These are phyloP conservation scores for Diaporthe destruens DNA, from an alignment of 2,329 filamentous ascomycete genomes.

Conservation along the genomic window DNA sequence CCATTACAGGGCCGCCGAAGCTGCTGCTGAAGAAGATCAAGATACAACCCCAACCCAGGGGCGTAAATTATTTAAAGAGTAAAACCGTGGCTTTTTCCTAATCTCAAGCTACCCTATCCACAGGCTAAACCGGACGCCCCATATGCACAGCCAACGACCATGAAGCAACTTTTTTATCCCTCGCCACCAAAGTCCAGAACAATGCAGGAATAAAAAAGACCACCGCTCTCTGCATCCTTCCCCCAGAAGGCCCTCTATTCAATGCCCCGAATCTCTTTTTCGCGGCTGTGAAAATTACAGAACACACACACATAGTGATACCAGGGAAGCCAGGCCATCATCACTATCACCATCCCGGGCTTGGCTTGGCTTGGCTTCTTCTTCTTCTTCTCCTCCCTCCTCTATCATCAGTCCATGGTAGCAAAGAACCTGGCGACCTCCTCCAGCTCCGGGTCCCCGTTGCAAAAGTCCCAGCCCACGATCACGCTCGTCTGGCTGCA, in stretches of 20 bases:
- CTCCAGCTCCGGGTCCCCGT: constrained; percentile 83
- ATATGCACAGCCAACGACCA: neutral
- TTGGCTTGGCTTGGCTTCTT: no score
- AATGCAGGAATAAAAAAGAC: neutral
- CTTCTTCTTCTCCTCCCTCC: no score
- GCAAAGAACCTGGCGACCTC: constrained; percentile 84
- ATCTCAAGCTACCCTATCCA: neutral
- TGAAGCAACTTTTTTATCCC: neutral
- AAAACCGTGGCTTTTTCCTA: neutral
- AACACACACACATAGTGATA: neutral
- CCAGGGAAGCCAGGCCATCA: no score
- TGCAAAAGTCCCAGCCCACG: constrained; percentile 98
- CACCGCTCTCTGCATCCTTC: no score
- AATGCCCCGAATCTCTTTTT: neutral
- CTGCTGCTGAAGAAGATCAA: neutral
- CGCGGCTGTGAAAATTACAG: neutral
- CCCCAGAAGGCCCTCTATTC: neutral
- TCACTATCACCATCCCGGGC: neutral
- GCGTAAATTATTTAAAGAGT: neutral
- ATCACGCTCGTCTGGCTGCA: constrained; percentile 93
- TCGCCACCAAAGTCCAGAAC: neutral
- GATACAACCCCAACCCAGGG: neutral
- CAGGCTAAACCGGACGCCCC: neutral
- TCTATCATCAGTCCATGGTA: constrained; percentile 61
- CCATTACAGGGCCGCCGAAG: neutral